Evolutionary conservation across 2,329 filamentous ascomycete genomes (phyloP).

Genomic region (Fusarium sp.): DNA sequence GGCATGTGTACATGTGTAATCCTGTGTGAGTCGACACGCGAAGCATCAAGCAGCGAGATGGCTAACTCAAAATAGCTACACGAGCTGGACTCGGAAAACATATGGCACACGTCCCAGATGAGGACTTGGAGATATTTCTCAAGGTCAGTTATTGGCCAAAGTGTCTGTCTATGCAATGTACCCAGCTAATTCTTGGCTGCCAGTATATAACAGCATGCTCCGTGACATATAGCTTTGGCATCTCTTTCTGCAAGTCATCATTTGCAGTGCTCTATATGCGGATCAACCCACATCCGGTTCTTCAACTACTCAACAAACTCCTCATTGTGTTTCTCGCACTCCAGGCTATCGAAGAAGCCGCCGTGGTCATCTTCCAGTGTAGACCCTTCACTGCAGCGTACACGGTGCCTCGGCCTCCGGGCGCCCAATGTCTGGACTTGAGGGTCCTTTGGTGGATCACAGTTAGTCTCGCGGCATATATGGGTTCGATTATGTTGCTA

Average conservation of each 20-base stretch:
- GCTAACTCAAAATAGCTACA: slow-evolving; percentile 14
- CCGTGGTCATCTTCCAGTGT: slow-evolving; percentile 44
- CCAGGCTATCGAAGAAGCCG: slow-evolving; percentile 46
- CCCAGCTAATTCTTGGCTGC: background rate
- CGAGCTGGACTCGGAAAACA: slow-evolving; percentile 22
- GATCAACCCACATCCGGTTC: slow-evolving; percentile 41
- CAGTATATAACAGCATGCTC: slow-evolving; percentile 41
- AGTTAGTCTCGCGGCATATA: slow-evolving; percentile 31
- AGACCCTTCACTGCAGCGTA: slow-evolving; percentile 44
- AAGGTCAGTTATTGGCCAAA: background rate
- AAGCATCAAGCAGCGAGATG: background rate
- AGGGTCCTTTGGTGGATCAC: slow-evolving; percentile 47
- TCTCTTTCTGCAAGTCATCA: slow-evolving; percentile 45
- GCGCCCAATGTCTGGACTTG: slow-evolving; percentile 43
- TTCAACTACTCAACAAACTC: slow-evolving; percentile 43
- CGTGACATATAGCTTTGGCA: slow-evolving; percentile 43
- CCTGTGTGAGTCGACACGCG: slow-evolving; percentile 5
- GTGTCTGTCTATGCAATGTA: background rate
- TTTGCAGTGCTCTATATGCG: slow-evolving; percentile 48
- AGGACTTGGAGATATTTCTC: slow-evolving; percentile 19
- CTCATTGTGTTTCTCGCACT: slow-evolving; percentile 42
- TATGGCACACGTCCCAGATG: background rate
- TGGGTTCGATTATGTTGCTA: background rate
- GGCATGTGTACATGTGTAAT: slow-evolving; percentile 15
- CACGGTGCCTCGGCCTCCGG: slow-evolving; percentile 22